These are phyloP conservation scores for Cladosporium austrohemisphaericum DNA, from an alignment of 2,329 filamentous ascomycete species.

Conservation along the genomic window DNA sequence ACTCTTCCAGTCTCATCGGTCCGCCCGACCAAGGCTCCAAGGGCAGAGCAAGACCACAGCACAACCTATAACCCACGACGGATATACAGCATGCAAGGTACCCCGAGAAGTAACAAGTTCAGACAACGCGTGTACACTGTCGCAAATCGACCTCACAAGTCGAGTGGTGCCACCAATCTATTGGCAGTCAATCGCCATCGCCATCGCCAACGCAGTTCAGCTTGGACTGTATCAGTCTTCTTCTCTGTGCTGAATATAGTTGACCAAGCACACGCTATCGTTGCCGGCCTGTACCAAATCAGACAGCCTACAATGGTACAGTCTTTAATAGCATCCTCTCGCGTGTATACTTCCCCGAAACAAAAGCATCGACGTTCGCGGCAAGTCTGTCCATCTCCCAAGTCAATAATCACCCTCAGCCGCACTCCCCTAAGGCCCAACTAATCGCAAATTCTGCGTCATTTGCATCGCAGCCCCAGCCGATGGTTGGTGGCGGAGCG, in stretches of 20 bases:
- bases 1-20: too few relatives aligned
- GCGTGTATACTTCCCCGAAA: constrained; percentile 9
- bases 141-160: background rate
- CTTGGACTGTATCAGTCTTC: background rate
- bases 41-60: too few relatives aligned
- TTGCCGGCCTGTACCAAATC: background rate
- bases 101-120: too few relatives aligned
- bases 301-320: too few relatives aligned
- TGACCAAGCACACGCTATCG: background rate
- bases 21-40: too few relatives aligned
- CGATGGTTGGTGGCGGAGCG: constrained; percentile 10
- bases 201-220: too few relatives aligned
- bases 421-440: background rate
- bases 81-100: too few relatives aligned
- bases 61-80: too few relatives aligned
- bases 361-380: constrained; percentile 4
- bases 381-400: background rate
- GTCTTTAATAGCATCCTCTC: background rate
- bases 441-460: constrained; percentile 10
- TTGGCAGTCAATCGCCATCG: constrained; percentile 1
- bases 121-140: too few relatives aligned
- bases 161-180: constrained; percentile 2
- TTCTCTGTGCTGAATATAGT: constrained; percentile 1
- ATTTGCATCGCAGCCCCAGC: background rate
- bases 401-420: background rate